A percentile compares a stretch with the other conserved stretches of the same genome.
Evolutionary conservation across 371 early-diverging fungal species (phyloP).

Genomic region (Mucor irregularis): DNA sequence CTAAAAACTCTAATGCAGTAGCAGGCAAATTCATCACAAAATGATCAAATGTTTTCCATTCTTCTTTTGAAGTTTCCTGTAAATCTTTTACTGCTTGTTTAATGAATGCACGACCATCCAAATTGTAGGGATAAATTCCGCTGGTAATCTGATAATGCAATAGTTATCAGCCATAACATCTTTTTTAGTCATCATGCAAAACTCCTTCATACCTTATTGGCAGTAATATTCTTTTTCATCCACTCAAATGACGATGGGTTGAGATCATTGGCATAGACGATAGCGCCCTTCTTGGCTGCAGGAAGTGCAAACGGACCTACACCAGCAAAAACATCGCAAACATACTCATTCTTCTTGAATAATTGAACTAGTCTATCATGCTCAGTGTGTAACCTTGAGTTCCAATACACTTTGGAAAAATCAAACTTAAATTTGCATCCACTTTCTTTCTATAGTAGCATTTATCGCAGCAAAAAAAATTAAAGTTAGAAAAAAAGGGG

Average conservation of each 20-base stretch:
- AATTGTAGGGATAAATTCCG: constrained; percentile 76
- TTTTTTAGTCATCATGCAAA: too few species aligned
- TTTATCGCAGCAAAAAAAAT: too few species aligned
- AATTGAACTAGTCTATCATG: constrained; percentile 86
- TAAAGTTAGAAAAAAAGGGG: background rate
- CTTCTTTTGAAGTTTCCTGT: constrained; percentile 10
- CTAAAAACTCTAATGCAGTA: constrained; percentile 93
- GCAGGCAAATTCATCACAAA: constrained; percentile 98
- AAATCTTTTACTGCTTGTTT: constrained; percentile 63
- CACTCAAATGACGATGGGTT: constrained; percentile 91
- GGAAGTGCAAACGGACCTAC: constrained; percentile 99
- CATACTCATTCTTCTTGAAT: constrained; percentile 74
- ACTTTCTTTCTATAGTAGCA: constrained; percentile 75
- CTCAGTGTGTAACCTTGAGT: constrained; percentile 96
- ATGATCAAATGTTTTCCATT: constrained; percentile 84
- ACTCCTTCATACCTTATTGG: constrained; percentile 84
- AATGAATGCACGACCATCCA: constrained; percentile 94
- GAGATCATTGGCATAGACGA: constrained; percentile 97
- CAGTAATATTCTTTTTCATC: constrained; percentile 75
- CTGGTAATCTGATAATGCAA: constrained; percentile 42
- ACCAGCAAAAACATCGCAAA: constrained; percentile 98
- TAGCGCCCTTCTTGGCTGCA: constrained; percentile 82
- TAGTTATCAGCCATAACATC: too few species aligned
- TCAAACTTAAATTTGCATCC: constrained; percentile 93
- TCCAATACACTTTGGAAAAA: constrained; percentile 99